Percentiles rank a stretch among this genome's conserved stretches.
Evolutionary conservation across 306 rosid genomes (phyloP).

Genomic region (Rosa rugosa): DNA sequence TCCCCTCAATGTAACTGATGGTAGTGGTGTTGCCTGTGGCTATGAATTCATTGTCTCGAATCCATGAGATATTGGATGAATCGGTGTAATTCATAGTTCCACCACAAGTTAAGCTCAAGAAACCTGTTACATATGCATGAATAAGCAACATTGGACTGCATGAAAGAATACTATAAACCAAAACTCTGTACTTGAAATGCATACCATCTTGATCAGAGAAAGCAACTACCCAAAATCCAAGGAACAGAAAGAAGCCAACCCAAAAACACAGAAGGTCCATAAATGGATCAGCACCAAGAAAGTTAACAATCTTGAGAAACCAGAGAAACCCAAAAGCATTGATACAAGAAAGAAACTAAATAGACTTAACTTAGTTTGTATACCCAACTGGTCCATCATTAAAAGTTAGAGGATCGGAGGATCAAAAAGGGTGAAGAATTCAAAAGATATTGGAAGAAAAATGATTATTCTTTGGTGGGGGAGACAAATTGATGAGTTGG

Average conservation of each 20-base stretch:
- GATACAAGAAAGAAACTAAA: background rate
- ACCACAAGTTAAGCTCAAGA: slow-evolving; percentile 90
- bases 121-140: slow-evolving; percentile 51
- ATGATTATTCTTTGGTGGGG: slow-evolving; percentile 41
- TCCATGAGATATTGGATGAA: slow-evolving; percentile 64
- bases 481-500: slow-evolving; percentile 32
- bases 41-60: slow-evolving; percentile 61
- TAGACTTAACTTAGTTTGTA: slow-evolving; percentile 14
- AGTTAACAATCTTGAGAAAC: slow-evolving; percentile 9
- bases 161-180: background rate
- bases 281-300: slow-evolving; percentile 15
- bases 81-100: slow-evolving; percentile 60
- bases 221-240: slow-evolving; percentile 43
- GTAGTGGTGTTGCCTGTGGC: slow-evolving; percentile 53
- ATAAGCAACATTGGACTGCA: slow-evolving; percentile 13
- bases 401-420: slow-evolving; percentile 17
- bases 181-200: slow-evolving; percentile 5
- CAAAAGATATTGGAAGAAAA: slow-evolving; percentile 32
- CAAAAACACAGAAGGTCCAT: slow-evolving; percentile 44
- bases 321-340: slow-evolving; percentile 29
- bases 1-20: slow-evolving; percentile 33
- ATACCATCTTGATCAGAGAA: slow-evolving; percentile 71
- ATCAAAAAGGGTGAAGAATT: slow-evolving; percentile 18
- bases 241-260: slow-evolving; percentile 49
- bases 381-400: slow-evolving; percentile 14